Evolutionary conservation across 2,329 filamentous ascomycete species (phyloP).

Genomic region (Aphanocladium album): DNA sequence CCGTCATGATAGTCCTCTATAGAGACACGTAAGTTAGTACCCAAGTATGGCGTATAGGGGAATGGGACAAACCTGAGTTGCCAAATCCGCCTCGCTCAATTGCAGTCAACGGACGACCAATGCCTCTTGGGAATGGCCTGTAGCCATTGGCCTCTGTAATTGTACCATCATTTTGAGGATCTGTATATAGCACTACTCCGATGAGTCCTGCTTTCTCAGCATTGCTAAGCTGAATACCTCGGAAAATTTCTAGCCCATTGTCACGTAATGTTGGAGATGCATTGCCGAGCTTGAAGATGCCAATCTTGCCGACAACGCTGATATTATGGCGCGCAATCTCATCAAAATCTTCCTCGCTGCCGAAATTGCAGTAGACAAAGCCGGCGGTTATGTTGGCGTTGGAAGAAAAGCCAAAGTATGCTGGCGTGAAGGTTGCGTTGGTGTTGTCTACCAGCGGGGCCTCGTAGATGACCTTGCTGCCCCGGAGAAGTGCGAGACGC

Average conservation of each 20-base stretch:
- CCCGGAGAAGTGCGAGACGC: not conserved
- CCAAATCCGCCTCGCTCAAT: conserved; percentile 50
- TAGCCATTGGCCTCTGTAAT: conserved; percentile 71
- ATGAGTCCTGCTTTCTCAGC: conserved; percentile 81
- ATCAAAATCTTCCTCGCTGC: conserved; percentile 3
- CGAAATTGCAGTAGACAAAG: conserved; percentile 5
- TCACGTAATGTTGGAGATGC: conserved; percentile 61
- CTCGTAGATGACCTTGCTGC: conserved; percentile 2
- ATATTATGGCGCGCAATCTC: not conserved
- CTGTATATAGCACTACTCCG: conserved; percentile 72
- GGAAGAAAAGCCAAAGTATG: conserved; percentile 1
- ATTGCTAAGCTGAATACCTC: conserved; percentile 78
- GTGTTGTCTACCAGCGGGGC: conserved; percentile 3
- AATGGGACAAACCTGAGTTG: conserved; percentile 80
- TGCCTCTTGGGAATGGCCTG: conserved; percentile 55
- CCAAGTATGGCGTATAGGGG: conserved; percentile 57
- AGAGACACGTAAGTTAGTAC: not conserved
- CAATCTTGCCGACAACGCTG: conserved; percentile 15
- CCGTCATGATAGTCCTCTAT: conserved; percentile 29
- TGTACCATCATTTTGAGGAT: conserved; percentile 79
- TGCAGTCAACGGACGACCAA: conserved; percentile 21
- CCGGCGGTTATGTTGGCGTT: not conserved
- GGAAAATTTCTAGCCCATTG: conserved; percentile 45
- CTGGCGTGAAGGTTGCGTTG: conserved; percentile 4
- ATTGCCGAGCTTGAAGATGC: conserved; percentile 56